Evolutionary conservation across 306 rosid species (phyloP).

Genomic region (Boehmeria nivea): DNA sequence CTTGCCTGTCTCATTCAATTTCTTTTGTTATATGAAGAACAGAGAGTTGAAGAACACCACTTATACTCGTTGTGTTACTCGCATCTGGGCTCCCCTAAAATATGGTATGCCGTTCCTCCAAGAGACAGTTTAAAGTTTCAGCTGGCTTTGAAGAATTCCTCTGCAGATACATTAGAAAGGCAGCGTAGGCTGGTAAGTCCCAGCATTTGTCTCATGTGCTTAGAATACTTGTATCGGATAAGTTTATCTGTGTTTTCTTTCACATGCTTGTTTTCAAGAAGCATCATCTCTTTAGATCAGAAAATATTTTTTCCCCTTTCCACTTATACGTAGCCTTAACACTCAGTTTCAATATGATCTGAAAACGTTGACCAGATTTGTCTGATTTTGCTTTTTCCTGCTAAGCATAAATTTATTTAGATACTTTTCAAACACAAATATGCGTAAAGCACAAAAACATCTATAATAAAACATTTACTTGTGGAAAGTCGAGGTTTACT

Average conservation of each 20-base stretch:
- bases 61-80: constrained; percentile 57
- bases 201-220: constrained; percentile 7
- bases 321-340: too few relatives aligned
- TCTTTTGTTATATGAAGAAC: constrained; percentile 18
- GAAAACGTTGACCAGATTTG: too few relatives aligned
- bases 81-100: constrained; percentile 77
- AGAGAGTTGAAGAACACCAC: constrained; percentile 82
- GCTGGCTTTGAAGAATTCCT: constrained; percentile 39
- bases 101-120: constrained; percentile 72
- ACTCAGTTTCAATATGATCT: too few relatives aligned
- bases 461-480: too few relatives aligned
- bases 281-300: too few relatives aligned
- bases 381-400: too few relatives aligned
- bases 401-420: too few relatives aligned
- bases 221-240: too few relatives aligned
- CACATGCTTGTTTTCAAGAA: constrained; percentile 5
- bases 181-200: constrained; percentile 55
- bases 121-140: constrained; percentile 42
- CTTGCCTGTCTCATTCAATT: not conserved
- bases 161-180: constrained; percentile 25
- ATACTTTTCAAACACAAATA: too few relatives aligned
- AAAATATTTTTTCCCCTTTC: too few relatives aligned
- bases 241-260: not conserved
- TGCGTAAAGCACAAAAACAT: too few relatives aligned
- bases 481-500: constrained; percentile 10